Conservation (phyloP, 1,284 basidiomycete species). For the Tylopilus sp. region DNA sequence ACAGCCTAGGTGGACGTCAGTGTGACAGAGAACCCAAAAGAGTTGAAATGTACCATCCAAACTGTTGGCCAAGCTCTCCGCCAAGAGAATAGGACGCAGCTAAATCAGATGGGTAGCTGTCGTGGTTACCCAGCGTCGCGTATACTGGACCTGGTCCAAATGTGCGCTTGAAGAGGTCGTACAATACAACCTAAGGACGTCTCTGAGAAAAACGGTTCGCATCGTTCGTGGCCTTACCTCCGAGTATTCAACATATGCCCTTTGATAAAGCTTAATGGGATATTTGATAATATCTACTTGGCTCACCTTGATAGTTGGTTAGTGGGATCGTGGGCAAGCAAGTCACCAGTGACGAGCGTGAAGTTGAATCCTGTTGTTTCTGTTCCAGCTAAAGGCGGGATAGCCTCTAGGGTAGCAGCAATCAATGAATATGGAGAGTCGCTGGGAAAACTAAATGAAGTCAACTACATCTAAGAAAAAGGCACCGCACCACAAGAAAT, state of each 20-base stretch:
- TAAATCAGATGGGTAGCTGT: conserved; percentile 41
- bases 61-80: conserved; percentile 65
- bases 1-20: conserved; percentile 63
- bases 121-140: conserved; percentile 82
- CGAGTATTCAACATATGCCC: conserved; percentile 62
- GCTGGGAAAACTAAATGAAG: conserved; percentile 49
- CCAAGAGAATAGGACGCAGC: conserved; percentile 67
- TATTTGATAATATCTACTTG: background rate
- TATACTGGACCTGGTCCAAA: conserved; percentile 77
- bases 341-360: conserved; percentile 81
- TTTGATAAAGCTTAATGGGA: conserved; percentile 29
- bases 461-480: background rate
- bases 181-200: conserved; percentile 64
- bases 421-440: conserved; percentile 78
- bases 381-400: conserved; percentile 76
- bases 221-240: conserved; percentile 56
- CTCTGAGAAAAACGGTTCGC: conserved; percentile 11
- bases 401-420: conserved; percentile 72
- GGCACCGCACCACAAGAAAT: conserved; percentile 64
- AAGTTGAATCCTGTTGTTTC: conserved; percentile 70
- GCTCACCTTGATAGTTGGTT: conserved; percentile 70
- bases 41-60: conserved; percentile 62
- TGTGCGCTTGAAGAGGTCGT: conserved; percentile 70
- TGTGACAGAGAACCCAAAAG: background rate
- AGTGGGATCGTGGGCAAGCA: conserved; percentile 78